phyloP scores from a whole-genome alignment of 176 grass and related monocot species.

The Aegilops speltoides region DNA sequence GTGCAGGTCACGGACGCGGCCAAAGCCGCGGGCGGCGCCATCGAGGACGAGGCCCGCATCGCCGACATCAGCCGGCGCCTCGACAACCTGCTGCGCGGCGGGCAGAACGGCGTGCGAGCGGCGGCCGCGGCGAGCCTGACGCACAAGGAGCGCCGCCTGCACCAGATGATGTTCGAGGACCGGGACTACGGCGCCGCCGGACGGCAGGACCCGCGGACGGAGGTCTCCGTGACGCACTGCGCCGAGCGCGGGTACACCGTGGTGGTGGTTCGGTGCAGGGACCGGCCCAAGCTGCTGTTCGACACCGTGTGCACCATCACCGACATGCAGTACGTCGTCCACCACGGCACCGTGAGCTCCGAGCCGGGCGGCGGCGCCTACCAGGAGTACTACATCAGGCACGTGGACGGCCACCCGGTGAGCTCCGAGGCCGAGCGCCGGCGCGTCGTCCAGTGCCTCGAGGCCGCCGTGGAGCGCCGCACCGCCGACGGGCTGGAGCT shows the following conservation, averaged over 20 bases:
- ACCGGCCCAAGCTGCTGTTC: conserved; percentile 89
- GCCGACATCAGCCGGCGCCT: conserved; percentile 55
- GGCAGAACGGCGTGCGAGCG: conserved; percentile 23
- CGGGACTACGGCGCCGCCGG: conserved; percentile 14
- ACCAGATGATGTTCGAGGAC: conserved; percentile 91
- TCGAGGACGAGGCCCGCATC: conserved; percentile 43
- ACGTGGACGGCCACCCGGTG: conserved; percentile 60
- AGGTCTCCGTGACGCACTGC: conserved; percentile 59
- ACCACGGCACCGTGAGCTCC: conserved; percentile 59
- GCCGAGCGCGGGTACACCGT: conserved; percentile 69
- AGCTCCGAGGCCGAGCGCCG: conserved; percentile 53
- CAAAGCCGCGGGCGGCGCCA: conserved; percentile 19
- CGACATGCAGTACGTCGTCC: conserved; percentile 83
- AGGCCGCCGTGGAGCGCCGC: conserved; percentile 81
- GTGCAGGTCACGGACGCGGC: conserved; percentile 57
- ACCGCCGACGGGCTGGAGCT: conserved; percentile 70
- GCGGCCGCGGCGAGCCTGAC: conserved; percentile 17
- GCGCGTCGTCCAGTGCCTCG: conserved; percentile 60
- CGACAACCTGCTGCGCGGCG: conserved; percentile 53
- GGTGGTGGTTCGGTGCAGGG: conserved; percentile 62
- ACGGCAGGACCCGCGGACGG: background rate
- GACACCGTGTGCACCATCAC: conserved; percentile 89
- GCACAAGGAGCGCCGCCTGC: conserved; percentile 75
- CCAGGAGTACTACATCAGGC: conserved; percentile 93
- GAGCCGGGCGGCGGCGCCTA: conserved; percentile 54